Conservation (phyloP, 208 protist genomes). For the Eutreptiella sp. region DNA sequence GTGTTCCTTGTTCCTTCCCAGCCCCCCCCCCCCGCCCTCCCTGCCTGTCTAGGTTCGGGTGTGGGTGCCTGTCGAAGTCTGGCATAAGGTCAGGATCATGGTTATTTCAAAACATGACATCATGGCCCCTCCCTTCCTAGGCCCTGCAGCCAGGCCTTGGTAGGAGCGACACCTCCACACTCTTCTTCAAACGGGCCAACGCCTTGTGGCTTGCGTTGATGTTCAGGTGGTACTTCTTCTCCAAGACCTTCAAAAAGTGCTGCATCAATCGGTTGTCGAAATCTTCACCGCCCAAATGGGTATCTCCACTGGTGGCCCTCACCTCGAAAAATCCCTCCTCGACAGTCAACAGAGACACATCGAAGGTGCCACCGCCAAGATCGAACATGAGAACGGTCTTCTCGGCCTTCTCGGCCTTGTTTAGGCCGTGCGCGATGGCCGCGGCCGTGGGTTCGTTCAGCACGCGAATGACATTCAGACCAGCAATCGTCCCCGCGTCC, state of each 20-base stretch:
- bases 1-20: no score
- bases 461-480: conserved; percentile 77
- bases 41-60: no score
- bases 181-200: conserved; percentile 52
- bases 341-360: conserved; percentile 87
- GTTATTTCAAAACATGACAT: no score
- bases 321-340: conserved; percentile 90
- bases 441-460: conserved; percentile 90
- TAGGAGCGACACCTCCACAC: conserved; percentile 50
- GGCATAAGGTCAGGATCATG: no score
- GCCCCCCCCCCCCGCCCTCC: no score
- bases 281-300: conserved; percentile 89
- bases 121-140: no score
- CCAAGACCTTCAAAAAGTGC: conserved; percentile 42
- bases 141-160: no score
- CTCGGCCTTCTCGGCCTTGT: conserved; percentile 52
- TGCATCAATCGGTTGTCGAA: conserved; percentile 82
- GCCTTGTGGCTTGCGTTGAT: conserved; percentile 52
- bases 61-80: no score
- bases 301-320: conserved; percentile 85
- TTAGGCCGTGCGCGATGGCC: conserved; percentile 81
- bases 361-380: conserved; percentile 79
- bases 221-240: conserved; percentile 50
- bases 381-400: conserved; percentile 67
- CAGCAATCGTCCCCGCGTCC: conserved; percentile 79